Base-by-base conservation (phyloP, 352 stramenopile species). In the Pythium scleroteichum region DNA sequence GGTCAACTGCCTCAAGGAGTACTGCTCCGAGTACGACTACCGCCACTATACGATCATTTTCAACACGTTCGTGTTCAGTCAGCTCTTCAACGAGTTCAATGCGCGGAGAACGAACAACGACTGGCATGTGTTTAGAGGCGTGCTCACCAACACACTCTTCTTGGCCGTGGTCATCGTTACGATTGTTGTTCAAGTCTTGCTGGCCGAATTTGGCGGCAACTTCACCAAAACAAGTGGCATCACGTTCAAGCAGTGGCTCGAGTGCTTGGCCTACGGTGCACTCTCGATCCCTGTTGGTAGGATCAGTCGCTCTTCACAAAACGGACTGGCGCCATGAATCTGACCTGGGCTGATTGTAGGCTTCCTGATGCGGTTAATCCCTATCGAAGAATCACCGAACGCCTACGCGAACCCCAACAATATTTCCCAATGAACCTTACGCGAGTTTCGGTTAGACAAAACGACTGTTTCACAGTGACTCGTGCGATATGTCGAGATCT, bases 61-160 rank as follows among this genome's bases (percentile, higher is more conserved):
- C 85, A 99, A 99, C 73, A 92, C 94, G 20, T 99, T 99, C 70
- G 96, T 99, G 7, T 98, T 99, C 62, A 88, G 85, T 26, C 95
- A 99, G 76, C 72, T 99, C 26, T 99, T 94, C 59, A 94, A 94
- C 64, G 85, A 94, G 54, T 90, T 94, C 67, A 94, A 94, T 41
- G 75, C 82, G 23, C 80, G 82, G 13, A 74, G 69, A 29, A 97
- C 98, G 58, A 94, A 97, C 71, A 96, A 98, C 68, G 84, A 98
- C 59, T 98, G 94, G 85, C 97, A 95, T 40, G 87, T 99, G 19
- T 98, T 99, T 73, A 74, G 66, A 4, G 95, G 94, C 35, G 79
- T 99, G 13, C 44, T 87, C 23, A 76, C 72, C 9, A 99, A 99
- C 74, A 65, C 69, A 4, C 79, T 99, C 3, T 99, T 99, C 73